These are phyloP conservation scores for Apiospora aurea DNA, from an alignment of 2,329 filamentous ascomycete species.

Conservation along the genomic window DNA sequence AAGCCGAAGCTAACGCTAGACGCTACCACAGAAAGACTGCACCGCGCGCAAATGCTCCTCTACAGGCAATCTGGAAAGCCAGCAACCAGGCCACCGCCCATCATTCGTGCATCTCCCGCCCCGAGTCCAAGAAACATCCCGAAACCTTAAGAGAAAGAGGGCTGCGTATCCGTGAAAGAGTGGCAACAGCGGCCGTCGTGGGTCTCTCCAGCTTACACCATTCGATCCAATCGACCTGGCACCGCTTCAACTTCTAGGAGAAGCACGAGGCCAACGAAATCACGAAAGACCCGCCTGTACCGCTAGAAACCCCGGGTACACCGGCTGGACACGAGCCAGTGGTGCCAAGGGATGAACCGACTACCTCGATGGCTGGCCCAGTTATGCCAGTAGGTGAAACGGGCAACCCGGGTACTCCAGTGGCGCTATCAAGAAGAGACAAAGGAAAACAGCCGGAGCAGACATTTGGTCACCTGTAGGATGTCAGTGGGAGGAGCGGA, in stretches of 20 bases:
- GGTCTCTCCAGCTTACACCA: neutral
- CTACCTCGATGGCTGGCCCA: neutral
- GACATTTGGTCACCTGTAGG: neutral
- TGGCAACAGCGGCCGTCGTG: neutral
- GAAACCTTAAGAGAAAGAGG: neutral
- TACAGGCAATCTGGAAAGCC: neutral
- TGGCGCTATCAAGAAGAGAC: neutral
- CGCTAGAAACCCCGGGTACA: neutral
- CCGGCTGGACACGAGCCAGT: neutral
- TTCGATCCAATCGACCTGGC: neutral
- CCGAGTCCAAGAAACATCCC: neutral
- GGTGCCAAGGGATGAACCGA: neutral
- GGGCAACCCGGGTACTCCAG: neutral
- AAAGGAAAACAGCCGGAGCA: neutral
- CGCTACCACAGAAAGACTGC: neutral
- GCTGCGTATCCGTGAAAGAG: no score
- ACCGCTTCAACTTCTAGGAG: neutral
- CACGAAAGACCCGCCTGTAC: neutral
- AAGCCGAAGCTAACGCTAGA: slow-evolving; percentile 8
- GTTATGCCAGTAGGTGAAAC: neutral
- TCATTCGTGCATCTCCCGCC: neutral
- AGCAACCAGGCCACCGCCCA: neutral
- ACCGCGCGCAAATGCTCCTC: neutral
- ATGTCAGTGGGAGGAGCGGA: no score
- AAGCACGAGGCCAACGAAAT: neutral